phyloP scores from a whole-genome alignment of 306 rosid genomes.

The Sechiopsis laciniata region DNA sequence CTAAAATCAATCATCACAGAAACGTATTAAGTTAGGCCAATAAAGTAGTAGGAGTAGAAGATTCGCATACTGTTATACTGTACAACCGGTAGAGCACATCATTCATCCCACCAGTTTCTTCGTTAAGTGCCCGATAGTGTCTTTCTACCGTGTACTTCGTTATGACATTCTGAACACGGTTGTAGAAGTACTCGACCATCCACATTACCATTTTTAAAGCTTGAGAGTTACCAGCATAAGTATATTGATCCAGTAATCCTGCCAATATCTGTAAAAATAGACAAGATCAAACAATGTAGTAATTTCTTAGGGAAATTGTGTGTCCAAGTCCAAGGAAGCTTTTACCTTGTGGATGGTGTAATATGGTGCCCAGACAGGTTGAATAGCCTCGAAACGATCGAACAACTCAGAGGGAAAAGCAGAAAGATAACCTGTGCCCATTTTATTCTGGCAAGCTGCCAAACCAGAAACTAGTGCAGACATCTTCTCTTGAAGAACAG shows the following conservation, averaged over 20 bases:
- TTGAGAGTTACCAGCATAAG: conserved; percentile 46
- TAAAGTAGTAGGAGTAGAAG: neutral
- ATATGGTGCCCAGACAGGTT: conserved; percentile 81
- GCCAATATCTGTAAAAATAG: conserved; percentile 56
- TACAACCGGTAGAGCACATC: conserved; percentile 81
- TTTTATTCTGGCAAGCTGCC: conserved; percentile 60
- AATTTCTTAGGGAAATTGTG: conserved; percentile 2
- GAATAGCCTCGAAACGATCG: conserved; percentile 57
- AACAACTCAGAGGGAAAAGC: conserved; percentile 72
- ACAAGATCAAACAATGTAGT: conserved; percentile 4
- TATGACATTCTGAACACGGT: conserved; percentile 69
- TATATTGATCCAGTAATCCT: conserved; percentile 82
- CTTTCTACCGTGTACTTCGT: conserved; percentile 37
- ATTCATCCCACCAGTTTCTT: conserved; percentile 97
- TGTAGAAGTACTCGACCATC: conserved; percentile 90
- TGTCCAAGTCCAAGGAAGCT: neutral
- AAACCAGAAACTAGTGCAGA: conserved; percentile 44
- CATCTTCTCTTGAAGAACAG: conserved; percentile 51
- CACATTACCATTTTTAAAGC: conserved; percentile 58
- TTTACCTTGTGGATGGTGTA: conserved; percentile 95
- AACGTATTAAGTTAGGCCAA: conserved; percentile 4
- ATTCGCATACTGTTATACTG: conserved; percentile 52
- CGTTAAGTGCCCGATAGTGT: conserved; percentile 61
- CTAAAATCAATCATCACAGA: neutral
- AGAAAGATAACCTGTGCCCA: conserved; percentile 80